Percentiles rank a stretch among this genome's conserved stretches.
phyloP scores from a whole-genome alignment of 1,284 basidiomycete genomes.

The Agaricales sp. region DNA sequence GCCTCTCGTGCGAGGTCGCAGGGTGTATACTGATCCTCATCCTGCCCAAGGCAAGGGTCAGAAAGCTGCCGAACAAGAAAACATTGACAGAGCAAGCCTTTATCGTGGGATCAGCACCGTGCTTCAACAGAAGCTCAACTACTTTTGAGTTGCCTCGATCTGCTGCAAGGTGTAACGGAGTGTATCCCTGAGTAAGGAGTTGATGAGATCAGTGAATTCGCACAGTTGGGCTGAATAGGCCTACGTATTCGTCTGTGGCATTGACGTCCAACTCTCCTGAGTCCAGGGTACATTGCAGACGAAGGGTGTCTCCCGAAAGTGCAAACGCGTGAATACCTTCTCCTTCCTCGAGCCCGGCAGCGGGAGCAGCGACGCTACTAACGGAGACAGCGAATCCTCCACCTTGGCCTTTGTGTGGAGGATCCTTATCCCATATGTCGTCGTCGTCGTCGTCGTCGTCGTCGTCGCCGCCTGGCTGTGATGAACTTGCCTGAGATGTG shows the following conservation, averaged over 20 bases:
- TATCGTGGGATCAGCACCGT: constrained; percentile 54
- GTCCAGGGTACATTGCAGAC: constrained; percentile 36
- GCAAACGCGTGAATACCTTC: constrained; percentile 55
- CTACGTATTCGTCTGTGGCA: constrained; percentile 54
- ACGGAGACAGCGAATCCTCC: constrained; percentile 45
- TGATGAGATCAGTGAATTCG: constrained; percentile 3
- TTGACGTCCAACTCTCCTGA: constrained; percentile 25
- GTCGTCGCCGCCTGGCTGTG: constrained; percentile 8
- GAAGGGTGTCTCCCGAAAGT: constrained; percentile 41
- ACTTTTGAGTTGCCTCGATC: constrained; percentile 62
- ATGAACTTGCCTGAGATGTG: constrained; percentile 9
- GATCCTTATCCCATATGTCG: constrained; percentile 29
- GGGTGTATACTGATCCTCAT: constrained; percentile 60
- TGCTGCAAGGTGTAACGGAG: constrained; percentile 75
- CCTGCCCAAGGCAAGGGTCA: too few relatives aligned
- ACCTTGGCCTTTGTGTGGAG: constrained; percentile 16
- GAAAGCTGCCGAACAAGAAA: too few relatives aligned
- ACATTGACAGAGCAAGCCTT: too few relatives aligned
- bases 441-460: constrained; percentile 20
- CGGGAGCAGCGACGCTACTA: constrained; percentile 51
- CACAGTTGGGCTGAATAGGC: constrained; percentile 14
- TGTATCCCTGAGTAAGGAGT: constrained; percentile 55
- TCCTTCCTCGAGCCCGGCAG: constrained; percentile 25
- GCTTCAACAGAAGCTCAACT: constrained; percentile 49
- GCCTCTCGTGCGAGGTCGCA: constrained; percentile 57